phyloP scores from a whole-genome alignment of 202 grass and related monocot genomes.

The Saccharum hybrid region DNA sequence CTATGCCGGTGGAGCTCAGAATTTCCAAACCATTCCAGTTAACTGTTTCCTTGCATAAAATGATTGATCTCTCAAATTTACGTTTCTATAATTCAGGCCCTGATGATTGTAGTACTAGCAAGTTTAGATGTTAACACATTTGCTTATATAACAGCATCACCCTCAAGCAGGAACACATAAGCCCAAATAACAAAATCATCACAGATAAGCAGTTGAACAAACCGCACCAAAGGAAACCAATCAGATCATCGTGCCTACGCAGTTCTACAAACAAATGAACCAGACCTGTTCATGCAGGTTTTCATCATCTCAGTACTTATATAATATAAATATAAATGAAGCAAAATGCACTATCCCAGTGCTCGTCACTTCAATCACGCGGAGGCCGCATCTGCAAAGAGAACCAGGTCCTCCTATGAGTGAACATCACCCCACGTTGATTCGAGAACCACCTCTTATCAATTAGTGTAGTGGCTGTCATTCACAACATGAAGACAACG shows the following conservation, averaged over 20 bases:
- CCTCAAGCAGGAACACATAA: constrained; percentile 2
- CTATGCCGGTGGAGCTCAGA: too few relatives aligned
- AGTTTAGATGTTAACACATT: not conserved
- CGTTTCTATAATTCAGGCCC: too few relatives aligned
- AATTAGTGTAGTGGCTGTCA: not conserved
- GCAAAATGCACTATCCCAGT: constrained; percentile 2
- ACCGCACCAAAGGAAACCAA: not conserved
- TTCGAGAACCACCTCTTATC: not conserved
- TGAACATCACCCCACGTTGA: not conserved
- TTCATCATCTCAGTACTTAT: not conserved
- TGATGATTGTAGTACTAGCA: too few relatives aligned
- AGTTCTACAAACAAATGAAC: constrained; percentile 1
- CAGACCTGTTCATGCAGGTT: not conserved
- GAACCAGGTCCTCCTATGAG: not conserved
- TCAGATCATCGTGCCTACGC: not conserved
- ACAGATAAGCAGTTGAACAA: not conserved
- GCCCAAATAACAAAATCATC: not conserved
- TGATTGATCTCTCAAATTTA: too few relatives aligned
- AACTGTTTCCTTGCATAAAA: too few relatives aligned
- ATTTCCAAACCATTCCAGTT: too few relatives aligned
- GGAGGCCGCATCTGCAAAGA: not conserved
- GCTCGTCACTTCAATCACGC: constrained; percentile 22
- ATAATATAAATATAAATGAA: not conserved
- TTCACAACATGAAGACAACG: not conserved
- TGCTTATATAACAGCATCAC: constrained; percentile 22